Base-by-base conservation (phyloP, 257 asterid species). In the Solanum pinnatisectum region DNA sequence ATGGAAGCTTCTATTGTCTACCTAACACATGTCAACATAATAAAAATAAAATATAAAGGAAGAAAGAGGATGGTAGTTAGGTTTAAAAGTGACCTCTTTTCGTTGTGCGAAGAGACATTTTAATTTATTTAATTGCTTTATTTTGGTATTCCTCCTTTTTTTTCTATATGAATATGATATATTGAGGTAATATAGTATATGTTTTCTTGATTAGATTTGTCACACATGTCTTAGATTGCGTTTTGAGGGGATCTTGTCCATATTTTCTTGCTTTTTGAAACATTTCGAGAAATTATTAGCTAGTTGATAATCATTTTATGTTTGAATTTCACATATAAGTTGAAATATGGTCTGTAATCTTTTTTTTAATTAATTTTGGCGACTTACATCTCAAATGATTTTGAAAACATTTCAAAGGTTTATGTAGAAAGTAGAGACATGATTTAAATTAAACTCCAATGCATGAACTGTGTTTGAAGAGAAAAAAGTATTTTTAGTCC, bases 1-100 rank as follows among this genome's bases (percentile, higher is more conserved):
- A 84, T 90, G 95, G 98, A 94, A 94, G 93, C 93, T 95, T 93
- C 96, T 92, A 93, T 73, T 88, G 92, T 92, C 86, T 89, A 94
- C 98, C 98, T 94, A 95, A 93, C 96, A 78, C 96, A 88, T 89
- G 90, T 89, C 89, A 87, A 88, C 90, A 89, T 77, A 10, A 16
- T 65, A 67, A 83, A 68, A 89, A 49, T 6, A 15, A 72, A 77
- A 84, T 25, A 27, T 39, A 27, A 56, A 42, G 65, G 77, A 87
- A 90, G 89, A 84, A 77, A 76, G 32, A 10, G 81, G 87, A 44
- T 35, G 78, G 87, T 85, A 85, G 40, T 44, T 40, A 67, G 65
- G 42, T 84, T 18, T 9, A 37, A 88, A 85, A 84, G 90, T 63
- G 90, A 88, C 59, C 39, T 83, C 89, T 89, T 93, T 94, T 87